Evolutionary conservation across 2,329 filamentous ascomycete genomes (phyloP), one percentile per base, ranked within the genome.

Genomic region (Thermomyces lanuginosus): DNA sequence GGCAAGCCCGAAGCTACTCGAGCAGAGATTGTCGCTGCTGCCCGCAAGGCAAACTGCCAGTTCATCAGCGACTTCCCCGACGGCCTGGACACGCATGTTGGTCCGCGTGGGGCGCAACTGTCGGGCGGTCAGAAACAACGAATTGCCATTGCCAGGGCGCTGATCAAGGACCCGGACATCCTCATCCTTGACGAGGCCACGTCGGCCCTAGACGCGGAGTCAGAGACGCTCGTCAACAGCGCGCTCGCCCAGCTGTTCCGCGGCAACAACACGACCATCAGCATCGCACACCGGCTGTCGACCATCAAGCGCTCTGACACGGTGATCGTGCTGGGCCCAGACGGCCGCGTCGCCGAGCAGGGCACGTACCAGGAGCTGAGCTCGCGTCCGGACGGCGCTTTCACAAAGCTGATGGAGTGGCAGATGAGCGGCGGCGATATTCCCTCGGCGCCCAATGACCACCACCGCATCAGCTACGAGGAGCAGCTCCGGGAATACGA

Each of bases 11-110:
- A 69, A 24, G 86, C 89, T 1, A 74, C 74, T 3, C 66, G 79
- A 28, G 61, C 69, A 16, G 82, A 93, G 41, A 89, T 98, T 31
- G 68, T 92, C 32, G 67, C 72, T 11, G 91, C 89, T 5, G 89
- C 89, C 3, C 69, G 80, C 35, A 78, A 86, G 49, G 89, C 89
- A 28, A 98, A 98, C 52, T 98, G 89, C 51, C 76, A 78, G 41
- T 98, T 98, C 47, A 92, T 98, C 50, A 76, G 78, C 48, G 89
- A 98, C 51, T 91, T 98, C 41, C 89, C 89, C 15, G 83, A 95
- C 31, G 89, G 89, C 4, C 67, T 98, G 5, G 86, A 98, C 46
- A 98, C 89, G 0, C 78, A 79, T 37, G 89, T 92, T 16, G 91
- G 91, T 28, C 78, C 86, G 9, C 70, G 89, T 37, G 89, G 89